Evolutionary conservation across 1,284 basidiomycete genomes (phyloP), one percentile per base, ranked within the genome.

Genomic region (Irpex sp.): DNA sequence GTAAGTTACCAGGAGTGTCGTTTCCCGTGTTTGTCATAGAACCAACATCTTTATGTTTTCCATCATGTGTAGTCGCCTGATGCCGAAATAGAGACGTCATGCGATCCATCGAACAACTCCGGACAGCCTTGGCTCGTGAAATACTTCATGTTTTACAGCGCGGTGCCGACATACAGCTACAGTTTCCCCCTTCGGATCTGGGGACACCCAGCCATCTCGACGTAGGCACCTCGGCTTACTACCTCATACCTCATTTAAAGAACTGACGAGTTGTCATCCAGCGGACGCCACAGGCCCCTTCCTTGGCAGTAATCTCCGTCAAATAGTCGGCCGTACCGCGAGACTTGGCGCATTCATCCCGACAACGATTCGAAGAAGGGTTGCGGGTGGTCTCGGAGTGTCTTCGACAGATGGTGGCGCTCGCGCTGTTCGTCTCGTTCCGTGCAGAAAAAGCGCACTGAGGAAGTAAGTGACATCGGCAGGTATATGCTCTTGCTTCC

Each of bases 281-380:
- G 85, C 82, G 36, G 87, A 88, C 66, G 84, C 86, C 3, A 75
- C 79, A 5, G 76, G 75, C 19, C 76, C 78, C 5, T 86, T 87
- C 69, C 66, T 85, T 9, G 81, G 83, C 26, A 81, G 83, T 47
- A 71, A 85, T 3, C 78, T 79, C 61, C 74, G 78, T 36, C 73
- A 85, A 11, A 72, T 75, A 8, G 72, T 78, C 62, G 71, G 74
- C 61, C 9, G 61, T 84, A 9, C 71, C 72, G 4, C 75, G 69
- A 38, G 70, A 72, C 6, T 70, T 76, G 7, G 71, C 82, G 38
- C 65, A 73, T 3, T 65, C 69, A 2, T 67, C 75, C 4, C 63
- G 74, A 3, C 71, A 75, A 6, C 47, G 59, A 5, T 57, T 70
- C n/a, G 68, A 71, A 54, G 51, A 13, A 0, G 48, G 56, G 2